Base-by-base conservation (phyloP, 495 filamentous ascomycete genomes). In the Aspergillus avenaceus region DNA sequence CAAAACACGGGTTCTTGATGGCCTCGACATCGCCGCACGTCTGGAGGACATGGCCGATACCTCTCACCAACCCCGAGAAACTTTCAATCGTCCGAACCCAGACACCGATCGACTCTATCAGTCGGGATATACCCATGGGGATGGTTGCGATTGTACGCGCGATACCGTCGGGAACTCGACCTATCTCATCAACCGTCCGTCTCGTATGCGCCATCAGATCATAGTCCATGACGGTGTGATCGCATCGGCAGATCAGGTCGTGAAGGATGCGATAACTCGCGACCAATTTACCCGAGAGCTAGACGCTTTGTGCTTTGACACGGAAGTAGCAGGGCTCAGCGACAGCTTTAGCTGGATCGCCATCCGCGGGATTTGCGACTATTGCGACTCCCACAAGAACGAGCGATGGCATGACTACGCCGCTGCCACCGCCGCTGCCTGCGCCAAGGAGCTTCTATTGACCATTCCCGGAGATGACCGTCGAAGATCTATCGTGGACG, bases 361-460 rank as follows among this genome's bases (percentile, higher is more conserved):
- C n/a, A 60, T 67, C 12, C 46, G 56, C 26, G 64, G 64, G 4
- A 57, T 67, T 41, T 65, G 55, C 41, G 60, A 64, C 45, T 67
- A 67, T 51, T 43, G 51, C 11, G 64, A 67, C 44, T 58, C 53
- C 5, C 62, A 65, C 25, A 65, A 64, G 51, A 61, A 61, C 31
- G 49, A 62, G 9, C 19, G 45, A 9, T 67, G 57, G 60, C 56
- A 67, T 34, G 38, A 18, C 8, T 67, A 65, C 50, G 64, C 62
- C 8, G 63, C 58, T 22, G 59, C 64, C 3, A 49, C 49, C 3
- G 60, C 64, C 27, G 62, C 58, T 0, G 56, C 54, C 11, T 38
- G 34, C 21, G 34, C 34, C 16, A 52, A 49, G 22, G 40, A 42
- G 40, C 12, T 42, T 4, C 40, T 42, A 3, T 19, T 27, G 3